phyloP scores from a whole-genome alignment of 495 filamentous ascomycete genomes.

The Penicillium crystallinum region DNA sequence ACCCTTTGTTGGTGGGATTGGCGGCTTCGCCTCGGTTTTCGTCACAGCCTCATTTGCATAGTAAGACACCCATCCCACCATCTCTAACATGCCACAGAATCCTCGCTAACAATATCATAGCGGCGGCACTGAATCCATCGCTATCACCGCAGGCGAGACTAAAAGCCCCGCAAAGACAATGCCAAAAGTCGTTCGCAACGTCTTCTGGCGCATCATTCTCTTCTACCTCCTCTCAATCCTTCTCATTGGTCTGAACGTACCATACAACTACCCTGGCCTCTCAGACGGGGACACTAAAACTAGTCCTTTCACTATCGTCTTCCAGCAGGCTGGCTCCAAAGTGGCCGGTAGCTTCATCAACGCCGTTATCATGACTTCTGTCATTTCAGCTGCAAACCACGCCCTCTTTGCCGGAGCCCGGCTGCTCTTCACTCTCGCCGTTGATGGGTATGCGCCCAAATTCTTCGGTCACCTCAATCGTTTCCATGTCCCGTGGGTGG shows the following conservation, averaged over 20 bases:
- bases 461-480: conserved; percentile 49
- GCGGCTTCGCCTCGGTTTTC: conserved; percentile 50
- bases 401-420: conserved; percentile 51
- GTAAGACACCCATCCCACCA: conserved; percentile 19
- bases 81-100: background rate
- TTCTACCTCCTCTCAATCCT: conserved; percentile 50
- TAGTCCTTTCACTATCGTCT: conserved; percentile 52
- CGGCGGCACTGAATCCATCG: conserved; percentile 53
- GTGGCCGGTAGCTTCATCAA: conserved; percentile 53
- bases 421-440: conserved; percentile 45
- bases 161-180: conserved; percentile 43
- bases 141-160: conserved; percentile 52
- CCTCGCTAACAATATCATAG: conserved; percentile 18
- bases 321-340: conserved; percentile 42
- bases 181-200: conserved; percentile 47
- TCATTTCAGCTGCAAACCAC: conserved; percentile 50
- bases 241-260: conserved; percentile 48
- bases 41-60: conserved; percentile 49
- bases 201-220: conserved; percentile 50
- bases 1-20: conserved; percentile 50
- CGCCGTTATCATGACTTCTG: conserved; percentile 51
- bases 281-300: conserved; percentile 34
- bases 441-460: conserved; percentile 41
- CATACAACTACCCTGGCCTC: conserved; percentile 46
- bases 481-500: conserved; percentile 55